A percentile compares a stretch with the other conserved stretches of the same genome.
Evolutionary conservation across 305 asterid genomes (phyloP).

Genomic region (Fraxinus greggii): DNA sequence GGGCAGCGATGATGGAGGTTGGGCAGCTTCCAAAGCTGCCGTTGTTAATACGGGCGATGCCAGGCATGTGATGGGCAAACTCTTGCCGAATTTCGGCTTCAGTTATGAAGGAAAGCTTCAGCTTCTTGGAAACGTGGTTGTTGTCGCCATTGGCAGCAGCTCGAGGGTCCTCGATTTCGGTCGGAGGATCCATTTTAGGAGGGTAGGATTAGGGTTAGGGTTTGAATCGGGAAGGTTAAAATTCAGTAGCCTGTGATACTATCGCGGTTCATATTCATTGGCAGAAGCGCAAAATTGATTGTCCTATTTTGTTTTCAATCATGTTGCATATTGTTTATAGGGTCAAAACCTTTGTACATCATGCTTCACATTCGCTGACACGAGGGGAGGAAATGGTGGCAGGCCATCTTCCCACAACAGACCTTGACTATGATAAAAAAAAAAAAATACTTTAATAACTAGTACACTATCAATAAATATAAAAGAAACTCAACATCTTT

Average conservation of each 20-base stretch:
- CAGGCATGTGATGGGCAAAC: conserved; percentile 70
- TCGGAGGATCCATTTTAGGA: conserved; percentile 3
- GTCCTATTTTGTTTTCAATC: background rate
- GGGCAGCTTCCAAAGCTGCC: conserved; percentile 98
- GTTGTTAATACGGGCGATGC: conserved; percentile 77
- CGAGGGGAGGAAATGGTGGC: no score
- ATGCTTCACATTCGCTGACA: no score
- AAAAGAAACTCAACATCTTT: no score
- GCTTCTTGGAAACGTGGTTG: conserved; percentile 49
- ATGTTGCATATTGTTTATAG: no score
- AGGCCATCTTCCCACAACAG: no score
- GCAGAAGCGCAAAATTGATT: background rate
- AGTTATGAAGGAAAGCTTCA: conserved; percentile 52
- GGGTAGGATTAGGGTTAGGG: conserved; percentile 6
- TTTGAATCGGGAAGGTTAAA: background rate
- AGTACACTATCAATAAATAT: no score
- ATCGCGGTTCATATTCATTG: conserved; percentile 28
- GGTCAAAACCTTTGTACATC: no score
- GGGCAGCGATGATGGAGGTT: conserved; percentile 77
- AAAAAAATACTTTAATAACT: no score
- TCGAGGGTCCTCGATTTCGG: conserved; percentile 37
- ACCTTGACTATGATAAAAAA: no score
- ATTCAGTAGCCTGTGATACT: conserved; percentile 5
- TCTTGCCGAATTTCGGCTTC: conserved; percentile 62
- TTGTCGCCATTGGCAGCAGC: conserved; percentile 51